Base-by-base conservation (phyloP, 805 yeast genomes). In the Groenewaldozyma tartarivorans region DNA sequence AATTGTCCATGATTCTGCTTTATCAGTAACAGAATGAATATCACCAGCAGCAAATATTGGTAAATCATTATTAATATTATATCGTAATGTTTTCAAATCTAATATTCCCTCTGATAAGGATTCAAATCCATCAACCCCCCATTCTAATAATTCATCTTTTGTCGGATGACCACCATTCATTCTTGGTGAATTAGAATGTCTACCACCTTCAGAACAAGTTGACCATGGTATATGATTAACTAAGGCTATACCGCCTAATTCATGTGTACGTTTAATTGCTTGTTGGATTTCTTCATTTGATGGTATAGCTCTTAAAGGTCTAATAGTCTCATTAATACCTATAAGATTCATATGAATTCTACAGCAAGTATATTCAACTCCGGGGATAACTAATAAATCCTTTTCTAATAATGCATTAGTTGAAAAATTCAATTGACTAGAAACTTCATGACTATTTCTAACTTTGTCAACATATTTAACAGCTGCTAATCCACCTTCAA, bases 201-300 rank as follows among this genome's bases (percentile, higher is more conserved):
- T 13, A 24, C 29, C 29, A 9, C 29, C 29, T 27, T 51, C 55
- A 2, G 51, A 40, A 3, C 40, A 33, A 21, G 37, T 29, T 7
- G 52, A 48, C 55, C 55, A 51, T 5, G 54, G 51, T 5, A 52
- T 40, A 38, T 51, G 55, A 35, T 50, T 50, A 11, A 44, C 55
- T 4, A 51, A 34, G 4, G 38, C 55, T 9, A 51, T 20, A 3
- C 55, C 55, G 3, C 54, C 54, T 29, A 51, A 43, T 7, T 37
- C 35, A 38, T 51, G 54, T 13, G 42, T 38, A 22, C 35, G 20
- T 19, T 43, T 22, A 24, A 51, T 51, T 9, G 44, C 55, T 3
- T 22, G 13, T 26, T 33, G 33, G 24, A 51, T 40, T 33, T 51
- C 55, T 11, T 41, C 45, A 30, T 51, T 51, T 3, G 45, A 21